Evolutionary conservation across 345 rosid species (phyloP), one percentile per base, ranked within the genome.

Genomic region (Raphanus sativus): DNA sequence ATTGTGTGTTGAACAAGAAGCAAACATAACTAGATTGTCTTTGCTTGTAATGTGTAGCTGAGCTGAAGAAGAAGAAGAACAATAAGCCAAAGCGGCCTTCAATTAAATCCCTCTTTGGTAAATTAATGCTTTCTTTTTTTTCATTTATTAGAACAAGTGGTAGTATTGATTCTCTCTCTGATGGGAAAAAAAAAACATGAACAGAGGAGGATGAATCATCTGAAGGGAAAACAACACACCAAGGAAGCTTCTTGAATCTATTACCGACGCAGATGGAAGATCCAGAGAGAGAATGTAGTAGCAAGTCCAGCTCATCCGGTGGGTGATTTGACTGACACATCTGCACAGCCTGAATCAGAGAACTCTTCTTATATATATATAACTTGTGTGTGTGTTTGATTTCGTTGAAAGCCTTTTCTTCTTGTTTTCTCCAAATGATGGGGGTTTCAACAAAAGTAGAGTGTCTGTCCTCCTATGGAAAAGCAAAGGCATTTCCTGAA

Each of bases 41-140:
- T 67, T 26, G 8, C 55, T 50, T 50, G 11, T 66, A 48, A 78
- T 29, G 65, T 64, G 76, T 78, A 96, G 99, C 93, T 75, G 97
- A 95, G 71, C 65, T 95, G 83, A 92, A 91, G 87, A 95, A 95
- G 87, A 95, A 95, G 89, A 95, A 95, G 83, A 88, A 77, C 81
- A 82, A 86, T 32, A 92, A 91, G 85, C 89, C 91, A 16, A 95
- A 91, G 88, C 86, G 98, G 83, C 96, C 97, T 1, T 92, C 98
- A 38, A 88, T 95, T 83, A 92, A 93, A 86, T 84, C 99, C 63
- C 97, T 95, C 77, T 95, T 95, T 81, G 99, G 99, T 92, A 88
- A 84, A 87, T 21, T 21, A 21, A 28, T 61, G 3, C 4, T 52
- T 52, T 16, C 21, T 52, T 7, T 3, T 25, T 17, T 21, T 40